These are phyloP conservation scores for Daldinia vernicosa DNA, from an alignment of 495 filamentous ascomycete species.

Conservation along the genomic window DNA sequence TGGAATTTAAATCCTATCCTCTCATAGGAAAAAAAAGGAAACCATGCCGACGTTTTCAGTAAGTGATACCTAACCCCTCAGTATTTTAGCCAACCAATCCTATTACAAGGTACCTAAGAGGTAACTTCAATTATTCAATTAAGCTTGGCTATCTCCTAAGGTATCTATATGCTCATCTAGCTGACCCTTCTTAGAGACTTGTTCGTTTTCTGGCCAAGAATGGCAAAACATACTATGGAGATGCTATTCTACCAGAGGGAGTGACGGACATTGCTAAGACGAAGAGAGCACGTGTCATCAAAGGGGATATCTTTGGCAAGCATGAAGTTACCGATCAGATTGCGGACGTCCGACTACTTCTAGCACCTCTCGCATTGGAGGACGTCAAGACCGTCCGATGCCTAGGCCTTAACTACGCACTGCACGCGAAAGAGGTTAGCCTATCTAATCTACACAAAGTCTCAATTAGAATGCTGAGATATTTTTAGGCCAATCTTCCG, in stretches of 20 bases:
- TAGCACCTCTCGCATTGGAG: conserved; percentile 72
- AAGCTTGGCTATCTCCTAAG: no score
- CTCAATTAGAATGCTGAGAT: neutral
- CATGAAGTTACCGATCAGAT: conserved; percentile 75
- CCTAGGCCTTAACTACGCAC: conserved; percentile 82
- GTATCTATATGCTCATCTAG: neutral
- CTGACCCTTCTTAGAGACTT: conserved; percentile 64
- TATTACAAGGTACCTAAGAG: neutral
- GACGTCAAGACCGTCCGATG: conserved; percentile 81
- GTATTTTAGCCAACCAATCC: neutral
- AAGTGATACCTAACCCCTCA: conserved; percentile 33
- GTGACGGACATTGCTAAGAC: conserved; percentile 72
- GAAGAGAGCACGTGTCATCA: conserved; percentile 72
- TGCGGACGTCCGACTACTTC: conserved; percentile 70
- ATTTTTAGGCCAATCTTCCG: conserved; percentile 68
- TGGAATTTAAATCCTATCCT: neutral
- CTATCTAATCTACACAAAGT: neutral
- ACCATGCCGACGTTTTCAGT: conserved; percentile 40
- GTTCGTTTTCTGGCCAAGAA: conserved; percentile 82
- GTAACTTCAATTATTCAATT: neutral
- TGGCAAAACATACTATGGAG: conserved; percentile 81
- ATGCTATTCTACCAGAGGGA: conserved; percentile 77
- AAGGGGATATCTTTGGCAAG: conserved; percentile 76
- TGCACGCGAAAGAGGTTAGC: conserved; percentile 76
- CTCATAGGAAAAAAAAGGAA: neutral